Evolutionary conservation across 176 grass and related monocot species (phyloP).

Genomic region (Coix lacrymajobi): DNA sequence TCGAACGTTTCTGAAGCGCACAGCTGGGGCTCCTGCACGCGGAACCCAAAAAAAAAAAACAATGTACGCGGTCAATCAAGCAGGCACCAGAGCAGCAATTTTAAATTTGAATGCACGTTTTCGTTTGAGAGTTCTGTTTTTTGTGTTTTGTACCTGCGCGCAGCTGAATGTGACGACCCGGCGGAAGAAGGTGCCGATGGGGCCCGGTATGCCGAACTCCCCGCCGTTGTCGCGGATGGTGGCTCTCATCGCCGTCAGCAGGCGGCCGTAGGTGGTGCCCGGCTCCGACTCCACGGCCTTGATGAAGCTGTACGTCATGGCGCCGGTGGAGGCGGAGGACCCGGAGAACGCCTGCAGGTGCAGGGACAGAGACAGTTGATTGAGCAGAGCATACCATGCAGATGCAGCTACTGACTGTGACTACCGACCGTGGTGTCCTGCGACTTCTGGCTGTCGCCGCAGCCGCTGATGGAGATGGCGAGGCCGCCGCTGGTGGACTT

Average conservation of each 20-base stretch:
- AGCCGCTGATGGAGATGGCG: conserved; percentile 88
- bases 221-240: conserved; percentile 34
- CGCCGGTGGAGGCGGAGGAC: neutral
- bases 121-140: neutral
- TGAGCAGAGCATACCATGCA: no score
- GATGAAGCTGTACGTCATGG: conserved; percentile 95
- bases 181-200: conserved; percentile 44
- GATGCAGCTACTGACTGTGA: no score
- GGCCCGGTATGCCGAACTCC: conserved; percentile 36
- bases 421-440: conserved; percentile 51
- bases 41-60: neutral
- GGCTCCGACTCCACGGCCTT: conserved; percentile 55
- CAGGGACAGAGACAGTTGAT: no score
- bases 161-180: conserved; percentile 38
- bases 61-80: no score
- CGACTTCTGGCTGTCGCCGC: conserved; percentile 74
- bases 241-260: conserved; percentile 23
- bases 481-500: conserved; percentile 66
- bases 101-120: neutral
- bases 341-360: conserved; percentile 2
- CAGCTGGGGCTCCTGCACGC: conserved; percentile 44
- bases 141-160: conserved; percentile 26
- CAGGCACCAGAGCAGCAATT: neutral
- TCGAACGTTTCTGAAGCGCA: conserved; percentile 37
- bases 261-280: conserved; percentile 19